phyloP scores from a whole-genome alignment of 148 eudicot species.

The Amaranthus hypochondriacus region DNA sequence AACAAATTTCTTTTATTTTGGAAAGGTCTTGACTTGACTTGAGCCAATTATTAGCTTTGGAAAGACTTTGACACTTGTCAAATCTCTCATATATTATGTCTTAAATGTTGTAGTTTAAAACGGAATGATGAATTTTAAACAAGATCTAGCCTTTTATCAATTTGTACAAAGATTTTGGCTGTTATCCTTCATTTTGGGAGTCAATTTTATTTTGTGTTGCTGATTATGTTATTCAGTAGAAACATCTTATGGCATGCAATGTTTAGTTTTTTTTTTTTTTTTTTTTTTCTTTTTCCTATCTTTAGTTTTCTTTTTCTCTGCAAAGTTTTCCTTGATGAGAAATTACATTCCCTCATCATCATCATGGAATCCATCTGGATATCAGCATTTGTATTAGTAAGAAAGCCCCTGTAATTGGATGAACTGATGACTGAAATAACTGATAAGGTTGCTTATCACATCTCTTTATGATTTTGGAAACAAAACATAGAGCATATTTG shows the following conservation, averaged over 20 bases:
- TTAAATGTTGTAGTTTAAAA: not conserved
- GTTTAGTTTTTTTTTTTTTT: no score
- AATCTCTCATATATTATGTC: not conserved
- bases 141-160: not conserved
- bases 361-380: not conserved
- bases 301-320: not conserved
- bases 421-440: no score
- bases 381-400: no score
- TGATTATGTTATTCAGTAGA: not conserved
- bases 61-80: not conserved
- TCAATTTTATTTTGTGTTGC: not conserved
- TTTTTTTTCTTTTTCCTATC: not conserved
- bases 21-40: not conserved
- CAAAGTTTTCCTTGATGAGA: no score
- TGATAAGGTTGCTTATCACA: no score
- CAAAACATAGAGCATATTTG: not conserved
- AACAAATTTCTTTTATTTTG: not conserved
- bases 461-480: no score
- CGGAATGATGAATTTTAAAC: not conserved
- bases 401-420: no score
- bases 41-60: not conserved
- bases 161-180: not conserved
- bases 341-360: not conserved
- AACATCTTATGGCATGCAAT: not conserved
- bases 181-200: not conserved